Percentiles rank a stretch among this genome's conserved stretches.
Conservation (phyloP, 208 protist species). For the Crithidia brevicula region DNA sequence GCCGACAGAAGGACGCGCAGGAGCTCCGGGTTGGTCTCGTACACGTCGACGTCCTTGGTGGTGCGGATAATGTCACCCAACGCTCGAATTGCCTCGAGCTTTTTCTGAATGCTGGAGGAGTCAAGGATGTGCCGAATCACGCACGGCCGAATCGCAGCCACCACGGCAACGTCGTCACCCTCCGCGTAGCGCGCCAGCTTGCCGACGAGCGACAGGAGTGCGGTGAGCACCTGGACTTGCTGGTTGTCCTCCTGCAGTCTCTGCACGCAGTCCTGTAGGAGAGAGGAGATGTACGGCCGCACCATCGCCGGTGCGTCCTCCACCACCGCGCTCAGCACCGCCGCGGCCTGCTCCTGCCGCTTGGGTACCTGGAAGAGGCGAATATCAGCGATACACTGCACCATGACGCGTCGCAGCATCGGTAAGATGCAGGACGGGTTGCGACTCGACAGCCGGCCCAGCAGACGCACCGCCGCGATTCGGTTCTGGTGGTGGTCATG, state of each 20-base stretch:
- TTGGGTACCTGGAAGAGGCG: slow-evolving; percentile 80
- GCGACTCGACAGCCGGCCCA: slow-evolving; percentile 80
- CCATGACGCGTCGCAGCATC: slow-evolving; percentile 82
- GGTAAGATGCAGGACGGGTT: slow-evolving; percentile 85
- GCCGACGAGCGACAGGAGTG: slow-evolving; percentile 81
- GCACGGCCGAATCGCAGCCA: slow-evolving; percentile 62
- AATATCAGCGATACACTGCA: slow-evolving; percentile 86
- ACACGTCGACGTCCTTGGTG: slow-evolving; percentile 86
- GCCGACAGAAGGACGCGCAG: slow-evolving; percentile 81
- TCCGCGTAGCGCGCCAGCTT: slow-evolving; percentile 86
- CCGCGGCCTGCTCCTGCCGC: slow-evolving; percentile 80
- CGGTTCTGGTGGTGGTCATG: slow-evolving; percentile 90
- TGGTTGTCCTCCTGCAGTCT: slow-evolving; percentile 62
- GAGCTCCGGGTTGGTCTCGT: slow-evolving; percentile 75
- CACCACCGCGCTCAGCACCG: slow-evolving; percentile 77
- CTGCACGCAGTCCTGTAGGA: slow-evolving; percentile 72
- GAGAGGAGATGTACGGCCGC: slow-evolving; percentile 80
- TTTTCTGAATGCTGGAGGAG: slow-evolving; percentile 81
- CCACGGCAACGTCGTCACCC: slow-evolving; percentile 72
- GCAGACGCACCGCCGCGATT: slow-evolving; percentile 72
- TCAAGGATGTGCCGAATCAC: slow-evolving; percentile 87
- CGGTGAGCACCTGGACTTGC: slow-evolving; percentile 59
- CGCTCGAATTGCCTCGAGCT: slow-evolving; percentile 84
- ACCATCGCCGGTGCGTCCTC: slow-evolving; percentile 83
- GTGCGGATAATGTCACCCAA: slow-evolving; percentile 88